Base-by-base conservation (phyloP, 805 yeast genomes). In the Metschnikowia peoriensis region DNA sequence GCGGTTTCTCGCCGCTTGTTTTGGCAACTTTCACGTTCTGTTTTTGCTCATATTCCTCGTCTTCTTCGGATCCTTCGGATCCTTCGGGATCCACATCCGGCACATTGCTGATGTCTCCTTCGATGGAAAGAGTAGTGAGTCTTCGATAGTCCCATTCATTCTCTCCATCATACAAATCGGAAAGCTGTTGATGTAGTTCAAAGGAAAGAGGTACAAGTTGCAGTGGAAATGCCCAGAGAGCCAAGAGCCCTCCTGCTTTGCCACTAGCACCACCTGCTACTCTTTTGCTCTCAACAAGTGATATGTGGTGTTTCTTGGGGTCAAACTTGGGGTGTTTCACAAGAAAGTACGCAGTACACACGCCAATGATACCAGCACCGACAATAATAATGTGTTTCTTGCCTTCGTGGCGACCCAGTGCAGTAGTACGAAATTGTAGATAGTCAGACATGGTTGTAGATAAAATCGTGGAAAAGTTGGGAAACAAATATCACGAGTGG, bases 251-350 rank as follows among this genome's bases (percentile, higher is more conserved):
- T 43, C 98, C 99, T 7, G 99, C 98, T 63, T 93, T 94, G 50
- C 99, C 99, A 41, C 90, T 82, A 16, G 99, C 98, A 45, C 97
- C 98, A 48, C 97, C 96, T 0, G 98, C 99, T 6, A 96, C 96
- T 62, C 96, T 77, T 56, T 89, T 89, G 48, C 93, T 84, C 68
- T 93, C 99, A 12, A 94, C 66, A 16, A 93, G 80, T 7, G 97
- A 88, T 57, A 93, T 88, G 62, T 89, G 91, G 65, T 89, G 84
- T 52, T 82, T 85, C 34, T 76, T 73, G 0, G 88, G 82, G 61
- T 87, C 86, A 67, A 84, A 93, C 50, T 80, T 78, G 2, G 96
- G 93, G 67, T 93, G 98, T 52, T 80, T 80, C 1, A 94, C 88
- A 39, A 94, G 68, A 63, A 85, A 93, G 69, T 88, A 94, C 1